These are phyloP conservation scores for Gnomoniopsis sp. DNA, from an alignment of 2,329 filamentous ascomycete genomes.

Conservation along the genomic window DNA sequence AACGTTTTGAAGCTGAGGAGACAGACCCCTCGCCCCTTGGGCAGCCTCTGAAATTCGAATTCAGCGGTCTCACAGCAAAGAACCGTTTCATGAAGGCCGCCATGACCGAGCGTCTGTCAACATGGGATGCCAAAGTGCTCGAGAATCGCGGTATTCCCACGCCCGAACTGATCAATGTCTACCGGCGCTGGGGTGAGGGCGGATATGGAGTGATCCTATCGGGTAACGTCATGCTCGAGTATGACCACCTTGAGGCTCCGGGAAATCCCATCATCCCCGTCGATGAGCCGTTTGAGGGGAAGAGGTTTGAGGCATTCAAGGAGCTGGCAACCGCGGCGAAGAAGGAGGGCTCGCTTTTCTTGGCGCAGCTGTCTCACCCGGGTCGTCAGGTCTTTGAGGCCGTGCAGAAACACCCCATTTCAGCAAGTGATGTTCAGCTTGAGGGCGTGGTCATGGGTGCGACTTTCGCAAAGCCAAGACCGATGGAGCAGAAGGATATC, in stretches of 20 bases:
- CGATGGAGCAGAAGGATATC: constrained; percentile 50
- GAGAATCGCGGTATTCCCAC: constrained; percentile 43
- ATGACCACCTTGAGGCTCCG: constrained; percentile 52
- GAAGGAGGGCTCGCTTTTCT: constrained; percentile 55
- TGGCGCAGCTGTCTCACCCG: constrained; percentile 61
- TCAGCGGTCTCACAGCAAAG: constrained; percentile 52
- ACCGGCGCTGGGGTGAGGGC: constrained; percentile 59
- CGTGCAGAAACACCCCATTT: constrained; percentile 35
- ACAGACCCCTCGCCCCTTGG: constrained; percentile 34
- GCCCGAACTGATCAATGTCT: constrained; percentile 47
- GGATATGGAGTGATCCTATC: constrained; percentile 55
- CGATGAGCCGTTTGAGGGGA: constrained; percentile 46
- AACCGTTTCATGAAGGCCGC: constrained; percentile 67
- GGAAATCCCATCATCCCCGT: constrained; percentile 59
- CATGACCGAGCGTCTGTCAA: constrained; percentile 63
- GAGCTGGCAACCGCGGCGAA: constrained; percentile 52
- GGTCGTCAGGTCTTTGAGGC: constrained; percentile 47
- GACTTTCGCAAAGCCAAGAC: constrained; percentile 49
- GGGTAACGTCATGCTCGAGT: constrained; percentile 64
- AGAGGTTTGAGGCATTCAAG: constrained; percentile 60
- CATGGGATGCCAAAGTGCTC: constrained; percentile 53
- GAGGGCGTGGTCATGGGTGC: constrained; percentile 39
- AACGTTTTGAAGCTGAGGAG: constrained; percentile 15
- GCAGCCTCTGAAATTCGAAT: constrained; percentile 44
- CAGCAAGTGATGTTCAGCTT: constrained; percentile 37